Evolutionary conservation across 148 eudicot genomes (phyloP).

Genomic region (Polygonum maritimum): DNA sequence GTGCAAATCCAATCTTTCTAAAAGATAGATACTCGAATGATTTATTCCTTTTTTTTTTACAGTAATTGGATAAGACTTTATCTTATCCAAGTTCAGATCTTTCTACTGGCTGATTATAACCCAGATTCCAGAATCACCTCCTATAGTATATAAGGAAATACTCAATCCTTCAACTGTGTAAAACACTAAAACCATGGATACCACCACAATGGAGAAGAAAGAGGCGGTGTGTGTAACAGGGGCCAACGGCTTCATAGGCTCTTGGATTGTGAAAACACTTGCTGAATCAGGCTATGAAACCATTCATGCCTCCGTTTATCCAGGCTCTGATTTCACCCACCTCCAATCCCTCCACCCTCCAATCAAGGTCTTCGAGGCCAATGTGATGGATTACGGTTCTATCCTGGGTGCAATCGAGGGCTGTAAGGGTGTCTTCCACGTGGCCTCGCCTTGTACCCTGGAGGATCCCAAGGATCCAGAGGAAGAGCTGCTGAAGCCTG

Average conservation of each 20-base stretch:
- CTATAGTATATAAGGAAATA: not conserved
- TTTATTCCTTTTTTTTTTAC: not conserved
- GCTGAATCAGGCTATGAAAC: constrained; percentile 42
- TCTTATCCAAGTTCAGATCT: not conserved
- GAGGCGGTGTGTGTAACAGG: constrained; percentile 69
- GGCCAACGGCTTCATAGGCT: constrained; percentile 87
- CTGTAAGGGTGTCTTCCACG: constrained; percentile 73
- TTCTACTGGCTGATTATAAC: not conserved
- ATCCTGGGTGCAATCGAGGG: constrained; percentile 40
- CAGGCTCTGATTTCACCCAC: constrained; percentile 50
- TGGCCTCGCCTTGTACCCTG: constrained; percentile 78
- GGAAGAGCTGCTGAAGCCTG: constrained; percentile 63
- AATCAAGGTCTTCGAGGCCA: constrained; percentile 32
- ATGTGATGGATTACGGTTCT: constrained; percentile 47
- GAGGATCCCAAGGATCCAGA: constrained; percentile 68
- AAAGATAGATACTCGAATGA: too few relatives aligned
- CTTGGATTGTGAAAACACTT: constrained; percentile 56
- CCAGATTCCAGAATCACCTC: not conserved
- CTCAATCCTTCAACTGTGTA: not conserved
- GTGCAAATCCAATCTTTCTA: not conserved
- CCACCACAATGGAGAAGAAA: constrained; percentile 1
- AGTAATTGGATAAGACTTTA: not conserved
- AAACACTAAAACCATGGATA: not conserved
- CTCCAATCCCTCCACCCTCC: constrained; percentile 37
- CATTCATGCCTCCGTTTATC: constrained; percentile 59